Evolutionary conservation across 768 basidiomycete genomes (phyloP).

Genomic region (Lentinula sp.): DNA sequence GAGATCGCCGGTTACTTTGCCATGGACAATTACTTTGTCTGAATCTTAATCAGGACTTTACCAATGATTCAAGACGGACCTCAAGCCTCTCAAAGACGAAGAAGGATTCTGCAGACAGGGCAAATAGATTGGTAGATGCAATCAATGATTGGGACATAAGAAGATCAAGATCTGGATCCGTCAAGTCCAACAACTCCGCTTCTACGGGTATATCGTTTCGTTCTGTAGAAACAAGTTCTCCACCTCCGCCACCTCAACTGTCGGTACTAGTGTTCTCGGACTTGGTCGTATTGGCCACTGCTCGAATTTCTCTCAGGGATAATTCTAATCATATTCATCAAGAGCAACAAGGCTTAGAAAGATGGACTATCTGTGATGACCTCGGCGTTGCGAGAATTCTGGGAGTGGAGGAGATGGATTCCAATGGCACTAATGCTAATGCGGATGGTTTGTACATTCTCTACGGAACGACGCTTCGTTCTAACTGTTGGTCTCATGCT

Average conservation of each 20-base stretch:
- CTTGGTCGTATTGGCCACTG: conserved; percentile 50
- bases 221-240: conserved; percentile 12
- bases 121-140: conserved; percentile 31
- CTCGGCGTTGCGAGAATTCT: conserved; percentile 46
- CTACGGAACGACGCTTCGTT: neutral
- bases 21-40: conserved; percentile 55
- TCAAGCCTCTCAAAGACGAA: neutral
- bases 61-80: conserved; percentile 4
- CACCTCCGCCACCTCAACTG: conserved; percentile 9
- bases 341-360: conserved; percentile 14
- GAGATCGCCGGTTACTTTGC: conserved; percentile 71
- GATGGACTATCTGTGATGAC: conserved; percentile 22
- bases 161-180: conserved; percentile 33
- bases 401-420: conserved; percentile 31
- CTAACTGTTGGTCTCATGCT: neutral
- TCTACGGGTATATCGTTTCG: conserved; percentile 18
- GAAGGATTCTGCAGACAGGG: conserved; percentile 14
- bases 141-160: conserved; percentile 36
- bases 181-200: conserved; percentile 23
- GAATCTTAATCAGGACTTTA: conserved; percentile 6
- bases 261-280: conserved; percentile 62
- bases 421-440: neutral
- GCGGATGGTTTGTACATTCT: neutral
- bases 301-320: conserved; percentile 10
- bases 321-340: conserved; percentile 6